These are phyloP conservation scores for Suillus weaverae DNA, from an alignment of 768 basidiomycete species.

Conservation along the genomic window DNA sequence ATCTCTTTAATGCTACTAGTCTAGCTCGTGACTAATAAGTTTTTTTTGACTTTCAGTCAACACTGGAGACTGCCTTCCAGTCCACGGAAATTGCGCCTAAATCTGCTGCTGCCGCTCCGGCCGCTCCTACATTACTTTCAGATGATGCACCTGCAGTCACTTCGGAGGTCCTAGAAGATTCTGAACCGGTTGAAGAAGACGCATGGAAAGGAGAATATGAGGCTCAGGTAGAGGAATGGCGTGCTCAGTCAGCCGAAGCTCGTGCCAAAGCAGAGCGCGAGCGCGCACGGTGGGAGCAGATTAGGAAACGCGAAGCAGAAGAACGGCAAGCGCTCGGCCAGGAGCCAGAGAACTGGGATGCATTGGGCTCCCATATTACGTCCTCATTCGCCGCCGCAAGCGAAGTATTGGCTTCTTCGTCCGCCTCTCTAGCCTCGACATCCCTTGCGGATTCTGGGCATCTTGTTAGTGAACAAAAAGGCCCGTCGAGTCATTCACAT, in stretches of 20 bases:
- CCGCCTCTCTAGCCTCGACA: constrained; percentile 20
- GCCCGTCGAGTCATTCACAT: constrained; percentile 19
- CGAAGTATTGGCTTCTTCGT: constrained; percentile 23
- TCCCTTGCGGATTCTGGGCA: constrained; percentile 40
- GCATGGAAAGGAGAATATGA: constrained; percentile 72
- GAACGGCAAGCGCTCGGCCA: constrained; percentile 42
- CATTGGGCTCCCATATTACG: constrained; percentile 26
- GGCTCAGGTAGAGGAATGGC: constrained; percentile 67
- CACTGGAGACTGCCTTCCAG: constrained; percentile 29
- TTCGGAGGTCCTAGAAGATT: background rate
- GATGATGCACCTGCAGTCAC: background rate
- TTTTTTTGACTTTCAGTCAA: constrained; percentile 18
- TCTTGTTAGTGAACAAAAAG: constrained; percentile 40
- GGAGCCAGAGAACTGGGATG: constrained; percentile 19
- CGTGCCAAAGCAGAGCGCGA: constrained; percentile 75
- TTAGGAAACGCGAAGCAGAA: constrained; percentile 45
- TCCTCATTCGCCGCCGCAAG: constrained; percentile 2
- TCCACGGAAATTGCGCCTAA: constrained; percentile 21
- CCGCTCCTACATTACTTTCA: constrained; percentile 3
- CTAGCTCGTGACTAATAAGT: background rate
- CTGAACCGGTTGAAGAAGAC: constrained; percentile 34
- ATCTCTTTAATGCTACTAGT: background rate
- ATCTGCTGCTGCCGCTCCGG: constrained; percentile 6
- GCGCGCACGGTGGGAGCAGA: constrained; percentile 69
- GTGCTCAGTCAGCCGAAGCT: constrained; percentile 66